Evolutionary conservation across 2,329 filamentous ascomycete species (phyloP).

Genomic region (Pestalotiopsis sp.): DNA sequence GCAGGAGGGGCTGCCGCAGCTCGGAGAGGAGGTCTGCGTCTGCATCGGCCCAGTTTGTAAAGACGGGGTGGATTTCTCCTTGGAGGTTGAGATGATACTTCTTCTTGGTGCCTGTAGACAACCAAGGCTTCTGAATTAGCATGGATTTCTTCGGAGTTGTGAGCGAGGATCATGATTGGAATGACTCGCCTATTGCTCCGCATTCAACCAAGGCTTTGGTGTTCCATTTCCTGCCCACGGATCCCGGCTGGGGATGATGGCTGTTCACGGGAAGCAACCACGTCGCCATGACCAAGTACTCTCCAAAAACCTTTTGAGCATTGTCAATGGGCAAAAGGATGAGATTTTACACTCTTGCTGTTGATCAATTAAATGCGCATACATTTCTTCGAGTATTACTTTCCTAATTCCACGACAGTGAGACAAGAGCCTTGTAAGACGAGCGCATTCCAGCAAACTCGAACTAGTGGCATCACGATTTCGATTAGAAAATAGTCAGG

Average conservation of each 20-base stretch:
- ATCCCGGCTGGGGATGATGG: constrained; percentile 24
- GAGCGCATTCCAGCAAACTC: background rate
- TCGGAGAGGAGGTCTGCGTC: constrained; percentile 23
- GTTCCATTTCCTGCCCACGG: constrained; percentile 28
- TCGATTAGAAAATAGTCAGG: background rate
- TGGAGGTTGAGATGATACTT: constrained; percentile 20
- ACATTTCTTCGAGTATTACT: too few relatives aligned
- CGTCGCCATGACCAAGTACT: background rate
- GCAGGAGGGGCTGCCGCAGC: constrained; percentile 30
- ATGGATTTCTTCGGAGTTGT: too few relatives aligned
- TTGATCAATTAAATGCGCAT: background rate
- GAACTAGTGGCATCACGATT: background rate
- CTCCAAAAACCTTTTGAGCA: background rate
- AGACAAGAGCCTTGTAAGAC: too few relatives aligned
- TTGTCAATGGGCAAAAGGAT: background rate
- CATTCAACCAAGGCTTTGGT: constrained; percentile 27
- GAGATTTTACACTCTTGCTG: background rate
- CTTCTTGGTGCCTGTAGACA: constrained; percentile 22
- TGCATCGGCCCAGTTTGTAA: constrained; percentile 26
- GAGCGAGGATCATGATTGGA: background rate
- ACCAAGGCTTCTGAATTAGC: background rate
- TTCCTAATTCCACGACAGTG: too few relatives aligned
- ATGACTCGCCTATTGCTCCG: constrained; percentile 28
- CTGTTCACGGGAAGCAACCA: background rate
- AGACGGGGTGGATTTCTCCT: constrained; percentile 32